Conservation (phyloP, 1,139 yeast species). For the Sugiyamaella pinicola region DNA sequence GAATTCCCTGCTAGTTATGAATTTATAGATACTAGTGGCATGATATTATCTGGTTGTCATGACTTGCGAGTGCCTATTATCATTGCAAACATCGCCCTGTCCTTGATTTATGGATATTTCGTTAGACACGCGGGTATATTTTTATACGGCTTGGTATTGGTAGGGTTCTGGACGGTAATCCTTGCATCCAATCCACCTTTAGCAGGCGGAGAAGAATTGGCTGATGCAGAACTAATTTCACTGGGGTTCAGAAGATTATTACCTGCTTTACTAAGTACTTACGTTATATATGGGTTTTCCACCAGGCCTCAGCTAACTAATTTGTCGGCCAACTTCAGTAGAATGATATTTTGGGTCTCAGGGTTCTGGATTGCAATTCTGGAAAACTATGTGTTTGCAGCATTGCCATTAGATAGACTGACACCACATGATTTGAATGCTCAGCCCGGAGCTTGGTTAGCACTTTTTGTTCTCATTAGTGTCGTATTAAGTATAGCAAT, state of each 20-base stretch:
- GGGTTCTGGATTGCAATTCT: slow-evolving; percentile 83
- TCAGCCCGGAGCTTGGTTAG: slow-evolving; percentile 76
- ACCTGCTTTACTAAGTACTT: slow-evolving; percentile 72
- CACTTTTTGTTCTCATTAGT: slow-evolving; percentile 55
- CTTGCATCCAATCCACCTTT: slow-evolving; percentile 84
- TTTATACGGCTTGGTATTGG: slow-evolving; percentile 62
- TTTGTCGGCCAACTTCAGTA: slow-evolving; percentile 47
- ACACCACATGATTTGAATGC: slow-evolving; percentile 67
- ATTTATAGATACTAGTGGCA: slow-evolving; percentile 48
- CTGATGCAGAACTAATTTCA: slow-evolving; percentile 61
- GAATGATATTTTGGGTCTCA: slow-evolving; percentile 71
- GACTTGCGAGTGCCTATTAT: slow-evolving; percentile 69
- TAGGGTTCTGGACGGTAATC: slow-evolving; percentile 87
- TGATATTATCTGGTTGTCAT: slow-evolving; percentile 51
- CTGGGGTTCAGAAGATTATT: slow-evolving; percentile 72
- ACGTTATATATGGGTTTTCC: slow-evolving; percentile 68
- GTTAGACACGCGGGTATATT: slow-evolving; percentile 50
- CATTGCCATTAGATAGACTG: slow-evolving; percentile 83
- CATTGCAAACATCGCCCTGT: slow-evolving; percentile 56
- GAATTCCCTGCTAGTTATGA: slow-evolving; percentile 75
- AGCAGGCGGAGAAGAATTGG: slow-evolving; percentile 55
- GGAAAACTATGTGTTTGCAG: slow-evolving; percentile 84
- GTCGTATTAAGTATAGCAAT: slow-evolving; percentile 56
- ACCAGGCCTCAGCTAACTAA: slow-evolving; percentile 42
- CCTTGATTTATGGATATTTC: slow-evolving; percentile 63